Base-by-base conservation (phyloP, 306 rosid species). In the Sicyos baderoa region DNA sequence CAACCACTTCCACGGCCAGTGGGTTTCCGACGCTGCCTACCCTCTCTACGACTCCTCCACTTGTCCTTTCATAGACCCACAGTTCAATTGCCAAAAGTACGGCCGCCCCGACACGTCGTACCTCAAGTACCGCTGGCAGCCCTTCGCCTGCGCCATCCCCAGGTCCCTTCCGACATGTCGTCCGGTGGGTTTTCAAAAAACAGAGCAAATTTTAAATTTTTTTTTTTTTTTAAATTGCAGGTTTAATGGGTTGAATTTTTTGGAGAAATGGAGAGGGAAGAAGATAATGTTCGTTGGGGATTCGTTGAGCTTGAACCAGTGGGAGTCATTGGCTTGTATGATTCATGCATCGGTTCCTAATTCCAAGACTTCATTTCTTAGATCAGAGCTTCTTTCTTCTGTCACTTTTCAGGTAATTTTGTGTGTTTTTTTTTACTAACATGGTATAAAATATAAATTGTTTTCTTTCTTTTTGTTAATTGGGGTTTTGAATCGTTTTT, bases 281-380 rank as follows among this genome's bases (percentile, higher is more conserved):
- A 93, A 86, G 87, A 85, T 93, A 3, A 93, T 89, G 98, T 93
- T 89, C 57, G 97, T 93, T 12, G 98, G 98, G 15, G 98, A 93
- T 42, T 93, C 98, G 0, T 71, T 89, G 87, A 89, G 98, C 69
- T 71, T 81, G 74, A 93, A 93, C 72, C 98, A 93, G 74, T 93
- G 91, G 82, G 83, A 83, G 27, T 93, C 98, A 18, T 65, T 93
- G 66, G 79, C 95, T 1, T 93, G 98, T 84, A 83, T 93, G 97
- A 53, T 93, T 79, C 84, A 93, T 72, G 85, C 98, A 47, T 85
- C 81, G 89, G 82, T 89, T 0, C 98, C 97, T 0, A 88, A 85
- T 4, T 77, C 97, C 2, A 89, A 61, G 76, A 70, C 84, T 61
- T 66, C 84, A 0, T 77, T 79, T 57, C n/a, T 70, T 7, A 84